Evolutionary conservation across 495 filamentous ascomycete genomes (phyloP).

Genomic region (Aspergillus saccharolyticus): DNA sequence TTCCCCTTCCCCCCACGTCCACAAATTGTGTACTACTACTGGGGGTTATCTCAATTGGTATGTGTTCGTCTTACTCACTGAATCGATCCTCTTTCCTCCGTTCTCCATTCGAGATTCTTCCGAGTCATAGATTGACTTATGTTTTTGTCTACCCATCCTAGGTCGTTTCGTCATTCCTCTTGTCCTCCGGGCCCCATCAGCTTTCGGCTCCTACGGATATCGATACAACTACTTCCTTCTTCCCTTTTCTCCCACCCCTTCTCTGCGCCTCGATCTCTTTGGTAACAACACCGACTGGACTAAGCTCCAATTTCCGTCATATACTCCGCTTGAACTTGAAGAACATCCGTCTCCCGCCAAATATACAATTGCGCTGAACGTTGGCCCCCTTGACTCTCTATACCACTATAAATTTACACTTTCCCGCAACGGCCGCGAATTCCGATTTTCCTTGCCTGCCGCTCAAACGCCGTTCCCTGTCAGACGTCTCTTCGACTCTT

Average conservation of each 20-base stretch:
- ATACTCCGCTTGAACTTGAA: neutral
- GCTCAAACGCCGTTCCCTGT: slow-evolving; percentile 2
- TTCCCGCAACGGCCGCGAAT: neutral
- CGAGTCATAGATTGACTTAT: neutral
- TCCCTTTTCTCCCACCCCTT: neutral
- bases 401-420: neutral
- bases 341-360: neutral
- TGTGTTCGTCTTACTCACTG: slow-evolving; percentile 1
- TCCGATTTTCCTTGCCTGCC: slow-evolving; percentile 4
- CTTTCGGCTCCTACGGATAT: neutral
- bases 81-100: neutral
- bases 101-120: neutral
- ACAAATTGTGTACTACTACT: neutral
- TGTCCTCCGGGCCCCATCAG: neutral
- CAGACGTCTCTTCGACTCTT: neutral
- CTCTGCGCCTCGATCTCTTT: neutral
- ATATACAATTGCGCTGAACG: neutral
- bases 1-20: too few species aligned
- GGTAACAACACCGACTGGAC: neutral
- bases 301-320: neutral
- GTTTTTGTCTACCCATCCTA: neutral
- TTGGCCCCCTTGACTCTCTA: slow-evolving; percentile 7
- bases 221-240: neutral
- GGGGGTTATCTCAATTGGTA: neutral
- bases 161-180: neutral